Base-by-base conservation (phyloP, 345 rosid genomes). In the Syzygium aqueum region DNA sequence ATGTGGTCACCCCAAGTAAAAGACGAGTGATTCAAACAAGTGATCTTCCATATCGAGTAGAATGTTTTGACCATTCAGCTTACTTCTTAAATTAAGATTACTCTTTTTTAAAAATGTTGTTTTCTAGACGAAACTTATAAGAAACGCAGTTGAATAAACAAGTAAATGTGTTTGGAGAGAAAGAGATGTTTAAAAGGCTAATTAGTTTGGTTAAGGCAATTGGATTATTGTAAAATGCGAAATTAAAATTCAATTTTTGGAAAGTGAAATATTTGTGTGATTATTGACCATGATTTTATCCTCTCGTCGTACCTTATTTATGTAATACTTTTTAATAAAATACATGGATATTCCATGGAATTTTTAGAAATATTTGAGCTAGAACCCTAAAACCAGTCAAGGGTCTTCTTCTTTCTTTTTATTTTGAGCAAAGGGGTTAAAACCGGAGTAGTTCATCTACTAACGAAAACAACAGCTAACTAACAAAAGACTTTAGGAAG, bases 1-100 rank as follows among this genome's bases (percentile, higher is more conserved):
- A 65, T 28, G 7, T 2, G 1, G 10, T 65, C 40, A 30, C 7
- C 5, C 1, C 0, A 6, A 16, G 2, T 30, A 22, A 65, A 12
- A 65, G 21, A 30, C 8, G 43, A 65, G 43, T 16, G 37, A 65
- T 73, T 73, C 3, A 10, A 73, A 73, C 49, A 37, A 2, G 14
- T 9, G 23, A 19, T 37, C 19, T 33, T 17, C 0, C 7, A 1
- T 17, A 19, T 30, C 6, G 10, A 30, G 15, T 30, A 8, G 23
- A 65, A 67, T 30, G 12, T 5, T 67, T 67, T 67, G 4, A 4
- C 13, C 2, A 0, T 33, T 73, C 5, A 17, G 17, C 7, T 11
- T 22, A 10, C 80, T 33, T 16, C 21, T 9, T 19, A 9, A 37
- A 0, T 33, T 17, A 9, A 21, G 7, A 19, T 11, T 33, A 16